Evolutionary conservation across 2,329 filamentous ascomycete genomes (phyloP).

Genomic region (Aspergillus tubingensis): DNA sequence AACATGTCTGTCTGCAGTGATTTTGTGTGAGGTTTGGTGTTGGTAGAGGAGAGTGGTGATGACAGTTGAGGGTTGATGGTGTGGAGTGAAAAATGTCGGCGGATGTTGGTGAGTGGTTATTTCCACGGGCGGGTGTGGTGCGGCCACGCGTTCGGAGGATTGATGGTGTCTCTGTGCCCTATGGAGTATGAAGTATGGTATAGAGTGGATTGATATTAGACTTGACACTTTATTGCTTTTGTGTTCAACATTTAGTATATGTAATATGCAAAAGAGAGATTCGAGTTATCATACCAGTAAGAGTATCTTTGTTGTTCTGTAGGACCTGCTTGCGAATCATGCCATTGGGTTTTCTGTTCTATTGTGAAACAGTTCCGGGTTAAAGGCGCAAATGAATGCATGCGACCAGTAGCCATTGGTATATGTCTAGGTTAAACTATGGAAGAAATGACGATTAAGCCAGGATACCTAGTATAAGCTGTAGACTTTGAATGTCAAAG

Average conservation of each 20-base stretch:
- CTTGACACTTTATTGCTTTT: neutral
- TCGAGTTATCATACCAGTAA: too few relatives aligned
- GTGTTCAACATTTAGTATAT: too few relatives aligned
- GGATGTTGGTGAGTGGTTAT: neutral
- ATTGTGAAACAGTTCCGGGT: neutral
- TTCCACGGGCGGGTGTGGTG: constrained; percentile 11
- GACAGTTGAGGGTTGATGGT: neutral
- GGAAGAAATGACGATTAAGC: too few relatives aligned
- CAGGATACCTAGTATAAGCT: neutral
- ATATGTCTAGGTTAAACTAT: too few relatives aligned
- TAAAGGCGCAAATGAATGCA: neutral
- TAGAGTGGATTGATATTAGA: neutral
- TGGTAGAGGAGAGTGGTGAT: neutral
- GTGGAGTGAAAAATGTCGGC: constrained; percentile 14
- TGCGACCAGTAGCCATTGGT: neutral
- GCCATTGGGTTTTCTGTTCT: neutral
- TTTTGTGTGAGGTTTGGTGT: too few relatives aligned
- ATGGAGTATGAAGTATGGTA: too few relatives aligned
- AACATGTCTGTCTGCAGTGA: constrained; percentile 30
- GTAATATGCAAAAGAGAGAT: too few relatives aligned
- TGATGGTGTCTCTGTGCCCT: neutral
- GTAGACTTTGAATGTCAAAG: neutral
- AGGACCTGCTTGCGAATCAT: neutral
- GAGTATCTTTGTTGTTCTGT: neutral
- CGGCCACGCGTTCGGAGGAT: constrained; percentile 19